phyloP scores from a whole-genome alignment of 192 early-diverging fungal species.

The Phlyctochytrium bullatum region DNA sequence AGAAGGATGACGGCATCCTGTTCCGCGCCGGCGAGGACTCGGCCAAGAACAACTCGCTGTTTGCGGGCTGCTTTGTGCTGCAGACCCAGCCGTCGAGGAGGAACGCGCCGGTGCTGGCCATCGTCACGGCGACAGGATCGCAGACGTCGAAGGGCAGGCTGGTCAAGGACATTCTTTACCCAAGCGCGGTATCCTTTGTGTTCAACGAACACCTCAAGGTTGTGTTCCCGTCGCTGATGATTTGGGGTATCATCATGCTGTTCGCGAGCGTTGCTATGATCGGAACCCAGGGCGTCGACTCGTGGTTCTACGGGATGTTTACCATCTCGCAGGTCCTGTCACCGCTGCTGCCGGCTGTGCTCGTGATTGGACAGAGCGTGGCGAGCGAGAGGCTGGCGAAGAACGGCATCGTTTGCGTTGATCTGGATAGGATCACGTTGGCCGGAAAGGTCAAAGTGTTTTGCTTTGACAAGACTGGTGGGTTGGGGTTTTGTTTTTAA shows the following conservation, averaged over 20 bases:
- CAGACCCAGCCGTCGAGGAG: slow-evolving; percentile 42
- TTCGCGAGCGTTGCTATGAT: slow-evolving; percentile 25
- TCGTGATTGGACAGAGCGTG: slow-evolving; percentile 73
- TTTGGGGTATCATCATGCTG: slow-evolving; percentile 63
- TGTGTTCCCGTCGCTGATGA: slow-evolving; percentile 60
- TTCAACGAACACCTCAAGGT: slow-evolving; percentile 79
- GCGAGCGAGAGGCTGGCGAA: slow-evolving; percentile 58
- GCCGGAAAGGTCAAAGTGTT: slow-evolving; percentile 76
- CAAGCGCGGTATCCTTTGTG: slow-evolving; percentile 65
- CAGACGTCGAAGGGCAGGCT: slow-evolving; percentile 66
- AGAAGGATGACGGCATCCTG: slow-evolving; percentile 42
- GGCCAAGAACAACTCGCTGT: slow-evolving; percentile 58
- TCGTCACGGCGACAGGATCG: slow-evolving; percentile 68
- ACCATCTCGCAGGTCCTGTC: slow-evolving; percentile 67
- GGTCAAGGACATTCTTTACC: slow-evolving; percentile 76
- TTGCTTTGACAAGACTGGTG: slow-evolving; percentile 71
- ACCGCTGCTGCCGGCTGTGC: slow-evolving; percentile 69
- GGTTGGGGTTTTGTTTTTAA: too few species aligned
- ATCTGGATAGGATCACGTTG: slow-evolving; percentile 69
- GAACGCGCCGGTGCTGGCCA: slow-evolving; percentile 43
- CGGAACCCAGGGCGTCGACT: slow-evolving; percentile 48
- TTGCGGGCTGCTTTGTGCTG: slow-evolving; percentile 67
- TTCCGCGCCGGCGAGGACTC: slow-evolving; percentile 24
- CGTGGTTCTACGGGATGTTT: slow-evolving; percentile 78
- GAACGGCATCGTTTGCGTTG: slow-evolving; percentile 70